These are phyloP conservation scores for Pseudoscleropodium purum DNA, from an alignment of 225 moss, liverwort and hornwort species.

Conservation along the genomic window DNA sequence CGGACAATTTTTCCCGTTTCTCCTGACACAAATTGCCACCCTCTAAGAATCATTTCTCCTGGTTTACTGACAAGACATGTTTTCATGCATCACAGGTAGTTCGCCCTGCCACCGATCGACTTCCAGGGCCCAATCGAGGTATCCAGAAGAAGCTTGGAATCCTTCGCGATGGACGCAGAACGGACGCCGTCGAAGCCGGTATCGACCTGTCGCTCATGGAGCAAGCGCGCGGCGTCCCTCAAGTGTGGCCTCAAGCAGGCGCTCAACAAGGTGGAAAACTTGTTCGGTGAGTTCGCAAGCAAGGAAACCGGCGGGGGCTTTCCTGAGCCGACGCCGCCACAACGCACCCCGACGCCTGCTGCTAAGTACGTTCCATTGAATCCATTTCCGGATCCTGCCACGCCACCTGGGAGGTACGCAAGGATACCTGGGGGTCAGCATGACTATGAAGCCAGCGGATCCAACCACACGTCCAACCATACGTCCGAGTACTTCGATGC, in stretches of 20 bases:
- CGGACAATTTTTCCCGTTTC: not conserved
- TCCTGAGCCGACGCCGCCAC: not conserved
- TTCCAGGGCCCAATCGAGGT: not conserved
- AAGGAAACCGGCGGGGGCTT: not conserved
- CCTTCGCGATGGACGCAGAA: not conserved
- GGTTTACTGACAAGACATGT: not conserved
- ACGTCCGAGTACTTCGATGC: conserved; percentile 4
- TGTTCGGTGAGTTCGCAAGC: not conserved
- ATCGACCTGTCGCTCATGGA: not conserved
- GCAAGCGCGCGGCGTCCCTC: not conserved
- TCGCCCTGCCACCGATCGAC: not conserved
- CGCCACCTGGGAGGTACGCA: not conserved
- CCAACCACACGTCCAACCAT: conserved; percentile 8
- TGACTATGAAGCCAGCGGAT: conserved; percentile 3
- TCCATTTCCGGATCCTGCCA: not conserved
- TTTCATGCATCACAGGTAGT: not conserved
- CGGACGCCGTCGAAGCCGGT: not conserved
- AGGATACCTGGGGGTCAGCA: not conserved
- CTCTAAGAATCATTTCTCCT: not conserved
- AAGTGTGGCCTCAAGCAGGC: not conserved
- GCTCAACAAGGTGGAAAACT: not conserved
- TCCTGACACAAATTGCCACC: not conserved
- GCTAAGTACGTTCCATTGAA: not conserved
- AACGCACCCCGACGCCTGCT: not conserved
- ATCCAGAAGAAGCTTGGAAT: not conserved